phyloP scores from a whole-genome alignment of 2,329 filamentous ascomycete genomes.

The Byssochlamys sp. region DNA sequence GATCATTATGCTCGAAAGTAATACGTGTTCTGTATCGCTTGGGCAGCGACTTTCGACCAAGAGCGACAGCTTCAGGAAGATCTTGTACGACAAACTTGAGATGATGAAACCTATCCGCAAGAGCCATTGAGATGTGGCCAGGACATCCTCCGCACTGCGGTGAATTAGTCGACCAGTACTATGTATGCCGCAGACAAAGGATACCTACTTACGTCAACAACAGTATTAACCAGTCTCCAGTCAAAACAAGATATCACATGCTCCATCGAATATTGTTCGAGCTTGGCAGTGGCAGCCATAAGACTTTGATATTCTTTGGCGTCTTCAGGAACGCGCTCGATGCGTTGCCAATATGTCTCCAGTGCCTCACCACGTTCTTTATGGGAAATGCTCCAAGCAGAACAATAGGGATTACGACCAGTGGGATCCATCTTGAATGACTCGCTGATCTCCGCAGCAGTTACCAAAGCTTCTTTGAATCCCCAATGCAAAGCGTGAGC shows the following conservation, averaged over 20 bases:
- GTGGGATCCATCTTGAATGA: not conserved
- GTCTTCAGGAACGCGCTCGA: not conserved
- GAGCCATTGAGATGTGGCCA: not conserved
- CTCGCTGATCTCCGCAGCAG: not conserved
- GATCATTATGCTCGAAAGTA: not conserved
- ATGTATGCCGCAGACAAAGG: not conserved
- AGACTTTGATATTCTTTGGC: not conserved
- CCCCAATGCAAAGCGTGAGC: not conserved
- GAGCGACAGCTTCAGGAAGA: not conserved
- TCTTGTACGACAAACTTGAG: not conserved
- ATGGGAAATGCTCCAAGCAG: not conserved
- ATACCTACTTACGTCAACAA: not conserved
- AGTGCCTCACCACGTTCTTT: not conserved
- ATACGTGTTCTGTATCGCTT: not conserved
- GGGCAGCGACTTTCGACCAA: not conserved
- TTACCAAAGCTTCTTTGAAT: not conserved
- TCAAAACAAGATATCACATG: not conserved
- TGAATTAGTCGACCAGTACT: not conserved
- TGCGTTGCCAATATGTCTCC: not conserved
- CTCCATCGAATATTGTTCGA: not conserved
- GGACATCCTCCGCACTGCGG: not conserved
- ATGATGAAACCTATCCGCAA: not conserved
- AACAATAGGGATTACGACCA: not conserved
- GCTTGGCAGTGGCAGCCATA: not conserved
- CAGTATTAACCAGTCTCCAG: not conserved